Evolutionary conservation across 225 moss, liverwort and hornwort genomes (phyloP), one percentile per base, ranked within the genome.

Genomic region (Marchantia paleacea): DNA sequence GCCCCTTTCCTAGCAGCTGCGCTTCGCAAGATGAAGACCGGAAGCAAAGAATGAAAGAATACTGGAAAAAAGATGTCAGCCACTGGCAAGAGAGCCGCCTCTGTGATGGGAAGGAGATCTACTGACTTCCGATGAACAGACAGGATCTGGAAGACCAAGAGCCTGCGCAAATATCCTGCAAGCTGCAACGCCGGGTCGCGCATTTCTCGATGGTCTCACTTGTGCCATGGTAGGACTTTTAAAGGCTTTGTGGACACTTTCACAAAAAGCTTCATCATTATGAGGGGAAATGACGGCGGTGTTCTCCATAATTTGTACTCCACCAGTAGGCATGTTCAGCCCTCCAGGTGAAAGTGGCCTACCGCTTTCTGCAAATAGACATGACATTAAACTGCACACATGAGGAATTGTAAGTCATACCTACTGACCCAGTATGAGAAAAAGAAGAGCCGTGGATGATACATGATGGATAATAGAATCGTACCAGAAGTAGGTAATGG

Each of bases 161-260:
- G 96, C 96, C 80, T 96, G 94, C 57, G 94, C 89, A 86, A 96
- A 92, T 76, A 96, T 94, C 85, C 96, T 94, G 82, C 92, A 86
- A 80, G 94, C 96, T 83, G 90, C 96, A 73, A 86, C 89, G 66
- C 90, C 91, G 22, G 92, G 91, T 63, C 87, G 85, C 71, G 89
- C 90, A 86, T 82, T 80, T 69, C 89, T 90, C 24, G 82, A 69
- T 57, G 48, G 57, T 68, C 39, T 78, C 19, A 72, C 24, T 28
- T 82, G 54, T 69, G 66, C 18, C 28, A 18, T 14, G 58, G 5
- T 53, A n/a, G 71, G 31, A 77, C 24, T 77, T 63, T 55, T 77
- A 6, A 28, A 61, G 55, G 19, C 62, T n/a, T 47, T 78, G 54
- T 30, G 64, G 20, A 7, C 15, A 50, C 30, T 72, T 31, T 78